A percentile compares a stretch with the other conserved stretches of the same genome.
Evolutionary conservation across 495 filamentous ascomycete species (phyloP).

Genomic region (Penicillium macrosclerotiorum): DNA sequence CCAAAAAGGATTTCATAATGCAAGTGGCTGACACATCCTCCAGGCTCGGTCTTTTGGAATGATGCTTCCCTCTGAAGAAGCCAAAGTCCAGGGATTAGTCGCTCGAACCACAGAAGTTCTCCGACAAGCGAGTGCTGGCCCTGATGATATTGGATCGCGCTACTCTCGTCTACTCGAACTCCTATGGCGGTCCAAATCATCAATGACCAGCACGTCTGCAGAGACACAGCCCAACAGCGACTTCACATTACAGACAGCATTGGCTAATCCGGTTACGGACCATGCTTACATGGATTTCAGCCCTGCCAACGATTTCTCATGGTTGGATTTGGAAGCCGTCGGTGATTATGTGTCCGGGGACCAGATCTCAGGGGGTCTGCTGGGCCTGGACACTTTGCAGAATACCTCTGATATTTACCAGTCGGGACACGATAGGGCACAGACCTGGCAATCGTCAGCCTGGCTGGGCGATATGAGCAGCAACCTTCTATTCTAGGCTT

Average conservation of each 20-base stretch:
- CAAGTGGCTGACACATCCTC: neutral
- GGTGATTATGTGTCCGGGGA: constrained; percentile 55
- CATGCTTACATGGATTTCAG: constrained; percentile 45
- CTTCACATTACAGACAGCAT: constrained; percentile 27
- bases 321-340: constrained; percentile 56
- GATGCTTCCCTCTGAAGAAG: constrained; percentile 49
- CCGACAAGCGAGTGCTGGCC: constrained; percentile 50
- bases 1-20: neutral
- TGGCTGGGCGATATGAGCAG: constrained; percentile 46
- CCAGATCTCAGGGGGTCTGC: constrained; percentile 35
- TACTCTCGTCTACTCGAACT: constrained; percentile 55
- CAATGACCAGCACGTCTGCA: constrained; percentile 21
- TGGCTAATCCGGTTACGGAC: constrained; percentile 31
- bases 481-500: constrained; percentile 39
- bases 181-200: constrained; percentile 44
- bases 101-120: constrained; percentile 50
- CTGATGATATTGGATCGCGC: constrained; percentile 53
- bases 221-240: constrained; percentile 35
- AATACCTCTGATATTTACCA: constrained; percentile 32
- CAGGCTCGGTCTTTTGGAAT: constrained; percentile 56
- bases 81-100: constrained; percentile 51
- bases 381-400: constrained; percentile 40
- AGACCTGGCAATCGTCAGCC: constrained; percentile 39
- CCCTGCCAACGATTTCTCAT: constrained; percentile 55
- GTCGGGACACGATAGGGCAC: constrained; percentile 31